phyloP scores from a whole-genome alignment of 2,329 filamentous ascomycete species.

The Magnaporthiopsis rhizophila region DNA sequence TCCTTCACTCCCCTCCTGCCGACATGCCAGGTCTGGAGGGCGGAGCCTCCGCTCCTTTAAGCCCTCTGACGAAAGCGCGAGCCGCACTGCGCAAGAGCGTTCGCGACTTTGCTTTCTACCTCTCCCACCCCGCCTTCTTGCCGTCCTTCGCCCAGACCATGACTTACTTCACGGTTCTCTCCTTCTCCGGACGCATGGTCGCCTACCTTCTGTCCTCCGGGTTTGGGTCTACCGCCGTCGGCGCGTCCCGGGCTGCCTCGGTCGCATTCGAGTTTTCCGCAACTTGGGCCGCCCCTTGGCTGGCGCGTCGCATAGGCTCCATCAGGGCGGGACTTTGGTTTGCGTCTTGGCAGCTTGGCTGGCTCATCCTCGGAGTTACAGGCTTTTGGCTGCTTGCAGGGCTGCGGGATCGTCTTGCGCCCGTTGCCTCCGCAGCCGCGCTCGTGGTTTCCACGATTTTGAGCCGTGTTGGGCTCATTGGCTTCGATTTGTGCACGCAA shows the following conservation, averaged over 20 bases:
- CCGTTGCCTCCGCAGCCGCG: slow-evolving; percentile 32
- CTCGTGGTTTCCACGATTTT: slow-evolving; percentile 43
- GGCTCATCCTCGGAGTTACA: slow-evolving; percentile 35
- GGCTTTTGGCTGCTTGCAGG: slow-evolving; percentile 29
- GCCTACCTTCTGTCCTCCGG: slow-evolving; percentile 52
- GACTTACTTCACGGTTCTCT: slow-evolving; percentile 54
- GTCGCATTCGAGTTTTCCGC: slow-evolving; percentile 50
- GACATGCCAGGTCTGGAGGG: neutral
- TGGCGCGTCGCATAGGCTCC: slow-evolving; percentile 47
- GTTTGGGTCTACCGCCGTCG: slow-evolving; percentile 33
- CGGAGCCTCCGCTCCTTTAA: too few relatives aligned
- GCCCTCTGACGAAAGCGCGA: neutral
- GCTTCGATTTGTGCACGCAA: slow-evolving; percentile 53
- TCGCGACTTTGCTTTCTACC: slow-evolving; percentile 33
- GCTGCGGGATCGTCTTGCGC: slow-evolving; percentile 9
- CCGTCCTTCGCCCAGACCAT: slow-evolving; percentile 52
- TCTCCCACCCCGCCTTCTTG: slow-evolving; percentile 46
- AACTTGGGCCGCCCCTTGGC: slow-evolving; percentile 49
- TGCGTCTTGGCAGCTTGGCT: slow-evolving; percentile 57
- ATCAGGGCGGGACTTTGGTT: slow-evolving; percentile 66
- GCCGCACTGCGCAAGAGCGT: neutral
- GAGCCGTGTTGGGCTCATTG: slow-evolving; percentile 53
- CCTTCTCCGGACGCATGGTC: slow-evolving; percentile 54
- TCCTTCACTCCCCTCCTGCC: neutral
- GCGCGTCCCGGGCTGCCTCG: slow-evolving; percentile 42